Evolutionary conservation across 345 rosid genomes (phyloP), one percentile per base, ranked within the genome.

Genomic region (Sisymbrium irio): DNA sequence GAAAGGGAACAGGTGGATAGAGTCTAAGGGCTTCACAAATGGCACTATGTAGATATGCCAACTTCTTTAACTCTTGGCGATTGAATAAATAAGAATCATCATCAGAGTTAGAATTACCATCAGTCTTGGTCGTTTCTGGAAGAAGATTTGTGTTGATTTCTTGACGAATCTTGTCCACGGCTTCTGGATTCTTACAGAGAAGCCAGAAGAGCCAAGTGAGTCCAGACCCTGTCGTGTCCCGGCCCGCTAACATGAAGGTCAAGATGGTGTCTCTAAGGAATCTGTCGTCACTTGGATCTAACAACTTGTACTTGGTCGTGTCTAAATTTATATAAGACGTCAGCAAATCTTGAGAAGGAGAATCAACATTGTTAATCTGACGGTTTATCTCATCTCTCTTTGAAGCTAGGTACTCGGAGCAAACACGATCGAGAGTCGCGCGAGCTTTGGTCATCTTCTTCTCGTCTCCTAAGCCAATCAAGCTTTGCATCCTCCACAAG

Each of bases 141-240:
- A 22, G 67, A 4, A 59, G 57, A 9, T 37, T 53, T 3, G 67
- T 67, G 9, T 20, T 70, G 39, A 88, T 79, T 59, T 88, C 94
- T 20, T 86, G 68, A 71, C 80, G 71, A 15, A 88, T 80, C 59
- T 71, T 85, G 8, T 14, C 45, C 45, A 79, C 71, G 3, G 66
- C 82, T 18, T 65, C 50, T 12, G 83, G 83, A 14, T 61, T 73
- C 40, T 51, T 70, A 2, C 72, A 65, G 4, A 88, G 56, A 32
- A 78, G 76, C 87, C 85, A 84, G 20, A 88, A 86, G 65, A 88
- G 72, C 89, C 89, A 86, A 15, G 82, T 57, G 45, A 88, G 77
- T 39, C 69, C 81, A 40, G 81, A 72, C 5, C 74, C 72, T 41
- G 77, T 78, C 1, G 81, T 78, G 77, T 83, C 91, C 39, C 87